Conservation (phyloP, 352 stramenopile genomes). For the Globisporangium okanoganense region DNA sequence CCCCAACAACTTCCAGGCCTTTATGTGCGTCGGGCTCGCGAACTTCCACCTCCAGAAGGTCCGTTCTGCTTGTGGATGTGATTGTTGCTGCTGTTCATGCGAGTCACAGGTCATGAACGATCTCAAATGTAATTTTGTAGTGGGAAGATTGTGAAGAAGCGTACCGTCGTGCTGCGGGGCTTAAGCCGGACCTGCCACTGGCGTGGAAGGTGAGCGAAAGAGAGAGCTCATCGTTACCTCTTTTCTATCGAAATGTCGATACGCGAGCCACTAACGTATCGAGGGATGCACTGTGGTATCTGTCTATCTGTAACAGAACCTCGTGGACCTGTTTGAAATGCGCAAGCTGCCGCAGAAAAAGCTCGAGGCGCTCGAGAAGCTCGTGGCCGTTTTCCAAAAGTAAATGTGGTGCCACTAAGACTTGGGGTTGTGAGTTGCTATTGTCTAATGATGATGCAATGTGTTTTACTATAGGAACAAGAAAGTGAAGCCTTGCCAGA, state of each 20-base stretch:
- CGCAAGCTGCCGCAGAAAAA: conserved; percentile 51
- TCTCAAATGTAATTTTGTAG: conserved; percentile 24
- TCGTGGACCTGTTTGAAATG: conserved; percentile 71
- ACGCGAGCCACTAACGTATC: neutral
- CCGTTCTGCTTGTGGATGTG: neutral
- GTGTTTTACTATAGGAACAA: conserved; percentile 36
- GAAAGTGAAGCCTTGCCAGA: conserved; percentile 78
- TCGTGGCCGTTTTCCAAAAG: conserved; percentile 67
- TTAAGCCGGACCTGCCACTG: conserved; percentile 72
- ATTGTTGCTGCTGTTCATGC: too few species aligned
- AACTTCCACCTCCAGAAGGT: conserved; percentile 72
- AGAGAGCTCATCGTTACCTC: neutral
- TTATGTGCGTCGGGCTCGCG: conserved; percentile 78
- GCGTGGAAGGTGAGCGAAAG: conserved; percentile 73
- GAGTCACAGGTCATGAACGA: neutral
- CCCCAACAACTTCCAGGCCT: conserved; percentile 75
- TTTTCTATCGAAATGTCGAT: neutral
- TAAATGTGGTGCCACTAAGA: conserved; percentile 11
- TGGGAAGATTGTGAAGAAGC: conserved; percentile 70
- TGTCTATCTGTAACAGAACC: conserved; percentile 58
- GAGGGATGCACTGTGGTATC: neutral
- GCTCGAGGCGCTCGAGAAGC: conserved; percentile 65
- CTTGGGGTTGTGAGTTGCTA: too few species aligned
- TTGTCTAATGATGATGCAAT: neutral
- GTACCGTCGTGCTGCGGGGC: conserved; percentile 52